Evolutionary conservation across 345 rosid genomes (phyloP).

Genomic region (Brassica rapa): DNA sequence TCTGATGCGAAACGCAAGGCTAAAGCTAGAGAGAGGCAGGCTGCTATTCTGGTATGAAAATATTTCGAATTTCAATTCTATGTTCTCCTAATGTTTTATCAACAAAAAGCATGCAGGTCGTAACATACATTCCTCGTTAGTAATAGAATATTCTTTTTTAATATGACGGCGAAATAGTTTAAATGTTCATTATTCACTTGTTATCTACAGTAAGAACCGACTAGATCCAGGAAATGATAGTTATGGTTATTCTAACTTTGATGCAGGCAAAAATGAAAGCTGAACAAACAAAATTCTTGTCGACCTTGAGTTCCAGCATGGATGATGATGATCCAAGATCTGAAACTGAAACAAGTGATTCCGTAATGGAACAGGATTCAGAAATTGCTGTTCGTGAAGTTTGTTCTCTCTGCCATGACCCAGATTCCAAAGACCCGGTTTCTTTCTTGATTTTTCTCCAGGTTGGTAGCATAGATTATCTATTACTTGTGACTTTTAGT

Average conservation of each 20-base stretch:
- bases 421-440: constrained; percentile 68
- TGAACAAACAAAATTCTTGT: constrained; percentile 88
- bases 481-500: constrained; percentile 1
- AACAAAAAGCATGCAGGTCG: constrained; percentile 10
- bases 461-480: constrained; percentile 48
- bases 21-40: constrained; percentile 87
- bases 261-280: constrained; percentile 96
- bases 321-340: constrained; percentile 53
- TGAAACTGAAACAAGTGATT: constrained; percentile 48
- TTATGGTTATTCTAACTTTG: constrained; percentile 34
- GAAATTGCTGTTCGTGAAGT: constrained; percentile 57
- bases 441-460: constrained; percentile 90
- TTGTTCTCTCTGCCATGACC: constrained; percentile 89
- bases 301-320: constrained; percentile 51
- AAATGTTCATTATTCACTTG: constrained; percentile 15
- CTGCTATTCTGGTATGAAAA: constrained; percentile 71
- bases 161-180: neutral
- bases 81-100: neutral
- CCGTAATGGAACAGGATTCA: constrained; percentile 44
- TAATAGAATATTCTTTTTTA: neutral
- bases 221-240: neutral
- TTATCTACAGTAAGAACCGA: neutral
- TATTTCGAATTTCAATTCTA: constrained; percentile 15
- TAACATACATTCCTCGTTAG: neutral
- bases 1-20: constrained; percentile 79